Conservation (phyloP, 257 asterid genomes). For the Mentha longifolia region DNA sequence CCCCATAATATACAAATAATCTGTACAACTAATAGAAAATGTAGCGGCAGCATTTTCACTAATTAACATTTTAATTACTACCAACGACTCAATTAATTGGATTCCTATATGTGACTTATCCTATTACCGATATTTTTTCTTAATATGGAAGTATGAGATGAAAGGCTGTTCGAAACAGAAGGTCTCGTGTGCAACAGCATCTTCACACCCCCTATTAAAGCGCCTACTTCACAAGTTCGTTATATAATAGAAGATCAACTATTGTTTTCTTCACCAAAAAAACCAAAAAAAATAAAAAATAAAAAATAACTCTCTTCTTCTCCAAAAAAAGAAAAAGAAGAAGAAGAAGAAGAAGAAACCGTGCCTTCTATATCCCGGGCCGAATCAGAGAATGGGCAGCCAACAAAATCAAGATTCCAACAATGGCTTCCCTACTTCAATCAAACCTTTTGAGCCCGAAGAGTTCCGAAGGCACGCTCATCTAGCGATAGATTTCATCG, state of each 20-base stretch:
- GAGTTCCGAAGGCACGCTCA: conserved; percentile 62
- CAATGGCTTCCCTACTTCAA: conserved; percentile 28
- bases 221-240: neutral
- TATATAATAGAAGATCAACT: neutral
- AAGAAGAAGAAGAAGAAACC: too few relatives aligned
- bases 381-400: conserved; percentile 40
- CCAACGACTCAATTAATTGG: neutral
- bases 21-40: too few relatives aligned
- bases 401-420: conserved; percentile 30
- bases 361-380: conserved; percentile 9
- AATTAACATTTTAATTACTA: too few relatives aligned
- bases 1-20: too few relatives aligned
- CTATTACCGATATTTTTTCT: neutral
- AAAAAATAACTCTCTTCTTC: conserved; percentile 11
- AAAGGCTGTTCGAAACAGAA: conserved; percentile 12
- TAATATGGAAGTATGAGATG: neutral
- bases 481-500: conserved; percentile 56
- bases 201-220: neutral
- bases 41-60: too few relatives aligned
- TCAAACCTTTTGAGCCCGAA: conserved; percentile 60
- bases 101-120: neutral
- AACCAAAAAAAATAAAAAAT: too few relatives aligned
- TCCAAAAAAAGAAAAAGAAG: neutral
- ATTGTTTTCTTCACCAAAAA: neutral
- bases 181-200: neutral